These are phyloP conservation scores for Anisodus acutangulus DNA, from an alignment of 257 asterid species.

Conservation along the genomic window DNA sequence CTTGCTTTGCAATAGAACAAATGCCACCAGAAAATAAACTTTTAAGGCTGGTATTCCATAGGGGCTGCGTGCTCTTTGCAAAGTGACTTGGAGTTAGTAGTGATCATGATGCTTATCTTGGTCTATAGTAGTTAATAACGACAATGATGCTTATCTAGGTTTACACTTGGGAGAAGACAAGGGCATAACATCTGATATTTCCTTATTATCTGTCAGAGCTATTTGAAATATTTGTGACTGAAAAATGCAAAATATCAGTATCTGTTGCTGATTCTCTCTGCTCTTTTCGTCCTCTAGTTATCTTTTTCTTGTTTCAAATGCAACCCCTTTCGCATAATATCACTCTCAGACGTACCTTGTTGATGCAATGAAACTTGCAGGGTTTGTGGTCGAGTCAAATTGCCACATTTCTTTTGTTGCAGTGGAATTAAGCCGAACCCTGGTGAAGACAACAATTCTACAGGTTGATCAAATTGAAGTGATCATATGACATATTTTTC, in stretches of 20 bases:
- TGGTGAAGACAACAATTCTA: constrained; percentile 28
- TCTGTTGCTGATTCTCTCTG: neutral
- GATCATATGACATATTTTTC: neutral
- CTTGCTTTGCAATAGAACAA: neutral
- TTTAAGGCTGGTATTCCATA: neutral
- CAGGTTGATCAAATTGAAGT: constrained; percentile 1
- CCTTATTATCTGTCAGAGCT: neutral
- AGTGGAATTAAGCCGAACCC: constrained; percentile 71
- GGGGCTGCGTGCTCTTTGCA: neutral
- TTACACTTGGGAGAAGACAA: neutral
- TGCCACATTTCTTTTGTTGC: constrained; percentile 95
- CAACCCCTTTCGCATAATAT: constrained; percentile 20
- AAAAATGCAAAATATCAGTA: neutral
- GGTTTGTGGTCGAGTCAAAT: constrained; percentile 91
- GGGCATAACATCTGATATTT: neutral
- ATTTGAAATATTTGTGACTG: neutral
- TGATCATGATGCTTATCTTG: neutral
- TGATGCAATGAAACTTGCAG: constrained; percentile 47
- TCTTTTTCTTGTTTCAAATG: neutral
- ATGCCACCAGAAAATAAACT: neutral
- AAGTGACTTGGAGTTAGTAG: too few relatives aligned
- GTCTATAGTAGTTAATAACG: too few relatives aligned
- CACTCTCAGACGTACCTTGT: neutral
- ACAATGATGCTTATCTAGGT: too few relatives aligned
- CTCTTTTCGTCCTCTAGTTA: neutral